A percentile compares a stretch with the other conserved stretches of the same genome.
Evolutionary conservation across 2,329 filamentous ascomycete genomes (phyloP).

Genomic region (Trichothecium sympodiale): DNA sequence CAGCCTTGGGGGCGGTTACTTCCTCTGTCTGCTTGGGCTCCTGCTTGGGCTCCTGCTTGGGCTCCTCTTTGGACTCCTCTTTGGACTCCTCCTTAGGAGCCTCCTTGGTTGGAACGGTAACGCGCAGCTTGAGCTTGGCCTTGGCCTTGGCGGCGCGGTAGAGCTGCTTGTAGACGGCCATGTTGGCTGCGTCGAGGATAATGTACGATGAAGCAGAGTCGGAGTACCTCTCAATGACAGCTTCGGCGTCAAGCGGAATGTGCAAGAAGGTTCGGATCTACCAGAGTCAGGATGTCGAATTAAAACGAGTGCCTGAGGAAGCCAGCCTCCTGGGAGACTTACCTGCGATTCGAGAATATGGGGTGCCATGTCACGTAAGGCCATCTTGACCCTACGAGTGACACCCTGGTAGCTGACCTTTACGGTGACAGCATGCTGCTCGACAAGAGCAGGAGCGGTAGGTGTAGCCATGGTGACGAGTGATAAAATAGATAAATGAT

Average conservation of each 20-base stretch:
- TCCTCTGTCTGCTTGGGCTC: conserved; percentile 1
- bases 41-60: conserved; percentile 23
- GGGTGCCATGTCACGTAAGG: conserved; percentile 71
- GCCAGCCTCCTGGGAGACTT: conserved; percentile 27
- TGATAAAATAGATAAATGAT: neutral
- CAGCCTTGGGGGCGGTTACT: conserved; percentile 23
- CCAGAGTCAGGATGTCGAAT: neutral
- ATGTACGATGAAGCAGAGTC: conserved; percentile 81
- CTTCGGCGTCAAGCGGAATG: conserved; percentile 24
- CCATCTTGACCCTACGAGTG: conserved; percentile 78
- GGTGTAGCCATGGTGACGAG: conserved; percentile 5
- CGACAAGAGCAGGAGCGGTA: conserved; percentile 10
- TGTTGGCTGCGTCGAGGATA: conserved; percentile 64
- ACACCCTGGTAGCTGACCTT: conserved; percentile 71
- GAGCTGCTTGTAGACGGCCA: conserved; percentile 88
- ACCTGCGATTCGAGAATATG: conserved; percentile 74
- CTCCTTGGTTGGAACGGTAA: conserved; percentile 27
- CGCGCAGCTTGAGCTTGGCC: conserved; percentile 85
- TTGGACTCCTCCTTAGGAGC: conserved; percentile 24
- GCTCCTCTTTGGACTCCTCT: conserved; percentile 22
- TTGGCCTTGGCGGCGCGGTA: conserved; percentile 96
- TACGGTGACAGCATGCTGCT: conserved; percentile 56
- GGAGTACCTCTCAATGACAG: conserved; percentile 80
- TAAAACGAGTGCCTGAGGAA: neutral
- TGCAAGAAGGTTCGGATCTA: conserved; percentile 25